These are phyloP conservation scores for Psidium guajava DNA, from an alignment of 345 rosid genomes.

Conservation along the genomic window DNA sequence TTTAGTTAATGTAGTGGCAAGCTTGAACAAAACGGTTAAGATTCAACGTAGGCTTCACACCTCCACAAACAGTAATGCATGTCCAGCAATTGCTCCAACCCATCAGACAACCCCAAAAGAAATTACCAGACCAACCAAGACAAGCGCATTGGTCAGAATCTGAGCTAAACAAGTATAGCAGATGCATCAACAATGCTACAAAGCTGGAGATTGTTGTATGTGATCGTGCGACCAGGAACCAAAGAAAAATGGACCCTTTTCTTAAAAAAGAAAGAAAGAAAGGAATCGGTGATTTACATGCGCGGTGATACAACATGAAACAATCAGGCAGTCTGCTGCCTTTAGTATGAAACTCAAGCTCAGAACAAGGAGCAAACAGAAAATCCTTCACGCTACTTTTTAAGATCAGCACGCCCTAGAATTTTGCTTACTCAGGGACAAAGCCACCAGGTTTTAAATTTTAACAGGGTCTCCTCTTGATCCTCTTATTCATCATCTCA, in stretches of 20 bases:
- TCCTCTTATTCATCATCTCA: slow-evolving; percentile 45
- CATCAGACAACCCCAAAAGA: neutral
- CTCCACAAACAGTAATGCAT: neutral
- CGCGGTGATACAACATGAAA: neutral
- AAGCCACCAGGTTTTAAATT: neutral
- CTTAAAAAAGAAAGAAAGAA: neutral
- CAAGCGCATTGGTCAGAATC: neutral
- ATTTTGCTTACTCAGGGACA: neutral
- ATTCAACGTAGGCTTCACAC: neutral
- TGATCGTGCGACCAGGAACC: neutral
- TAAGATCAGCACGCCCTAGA: neutral
- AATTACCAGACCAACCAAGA: neutral
- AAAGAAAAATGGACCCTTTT: neutral
- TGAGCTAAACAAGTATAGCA: neutral
- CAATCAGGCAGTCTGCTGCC: neutral
- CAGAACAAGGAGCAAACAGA: neutral
- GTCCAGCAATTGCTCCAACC: neutral
- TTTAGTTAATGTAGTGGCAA: neutral
- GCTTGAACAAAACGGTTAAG: neutral
- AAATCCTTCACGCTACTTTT: neutral
- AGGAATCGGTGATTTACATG: neutral
- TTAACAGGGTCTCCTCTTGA: slow-evolving; percentile 18
- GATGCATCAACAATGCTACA: neutral
- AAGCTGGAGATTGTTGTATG: neutral
- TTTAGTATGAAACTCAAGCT: neutral